These are phyloP conservation scores for Aegle marmelos DNA, from an alignment of 345 rosid genomes.

Conservation along the genomic window DNA sequence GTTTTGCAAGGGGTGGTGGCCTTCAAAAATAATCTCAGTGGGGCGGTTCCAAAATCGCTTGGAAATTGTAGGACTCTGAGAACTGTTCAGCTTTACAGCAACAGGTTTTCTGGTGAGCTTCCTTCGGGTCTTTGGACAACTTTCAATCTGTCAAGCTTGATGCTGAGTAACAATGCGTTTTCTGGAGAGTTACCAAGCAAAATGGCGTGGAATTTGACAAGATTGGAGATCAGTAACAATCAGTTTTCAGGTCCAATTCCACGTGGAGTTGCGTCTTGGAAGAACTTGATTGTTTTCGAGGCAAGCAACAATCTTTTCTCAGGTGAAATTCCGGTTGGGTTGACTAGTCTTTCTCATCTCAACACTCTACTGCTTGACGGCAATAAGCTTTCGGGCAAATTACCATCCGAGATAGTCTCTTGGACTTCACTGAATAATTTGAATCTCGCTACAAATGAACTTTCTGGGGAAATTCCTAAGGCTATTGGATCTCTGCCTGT, in stretches of 20 bases:
- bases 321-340: constrained; percentile 52
- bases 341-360: constrained; percentile 53
- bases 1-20: constrained; percentile 62
- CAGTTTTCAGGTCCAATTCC: constrained; percentile 76
- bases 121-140: constrained; percentile 70
- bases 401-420: constrained; percentile 59
- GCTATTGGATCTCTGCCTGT: constrained; percentile 58
- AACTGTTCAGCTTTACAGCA: constrained; percentile 60
- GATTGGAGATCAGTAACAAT: constrained; percentile 71
- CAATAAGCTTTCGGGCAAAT: constrained; percentile 60
- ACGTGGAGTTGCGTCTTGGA: constrained; percentile 44
- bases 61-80: constrained; percentile 52
- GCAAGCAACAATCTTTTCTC: constrained; percentile 74
- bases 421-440: constrained; percentile 56
- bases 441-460: constrained; percentile 55
- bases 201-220: constrained; percentile 60
- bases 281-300: constrained; percentile 41
- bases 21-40: constrained; percentile 56
- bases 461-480: constrained; percentile 68
- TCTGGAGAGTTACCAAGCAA: constrained; percentile 65
- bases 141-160: constrained; percentile 42
- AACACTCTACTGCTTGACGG: constrained; percentile 45
- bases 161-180: constrained; percentile 59
- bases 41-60: constrained; percentile 61
- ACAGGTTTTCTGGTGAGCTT: constrained; percentile 74